A percentile compares a stretch with the other conserved stretches of the same genome.
These are phyloP conservation scores for Pseudozyma hubeiensis DNA, from an alignment of 1,284 basidiomycete species.

Conservation along the genomic window DNA sequence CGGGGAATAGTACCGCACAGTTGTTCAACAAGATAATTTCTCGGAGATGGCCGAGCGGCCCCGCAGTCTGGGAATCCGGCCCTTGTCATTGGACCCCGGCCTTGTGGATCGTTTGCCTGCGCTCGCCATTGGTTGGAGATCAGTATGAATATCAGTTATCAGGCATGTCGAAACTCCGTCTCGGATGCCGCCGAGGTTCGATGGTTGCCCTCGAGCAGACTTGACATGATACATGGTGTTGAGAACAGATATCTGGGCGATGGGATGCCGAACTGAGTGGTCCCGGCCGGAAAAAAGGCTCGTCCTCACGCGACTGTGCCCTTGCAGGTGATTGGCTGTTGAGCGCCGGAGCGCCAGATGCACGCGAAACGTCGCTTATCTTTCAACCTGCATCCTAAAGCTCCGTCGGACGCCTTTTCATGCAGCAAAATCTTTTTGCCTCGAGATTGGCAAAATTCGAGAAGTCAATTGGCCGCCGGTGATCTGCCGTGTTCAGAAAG, in stretches of 20 bases:
- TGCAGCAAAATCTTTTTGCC: neutral
- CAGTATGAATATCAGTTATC: neutral
- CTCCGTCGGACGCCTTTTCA: no score
- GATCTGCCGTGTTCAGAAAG: neutral
- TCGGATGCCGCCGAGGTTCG: neutral
- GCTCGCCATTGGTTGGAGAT: neutral
- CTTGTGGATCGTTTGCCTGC: no score
- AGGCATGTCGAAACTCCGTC: neutral
- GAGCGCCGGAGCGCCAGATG: neutral
- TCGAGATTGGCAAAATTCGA: neutral
- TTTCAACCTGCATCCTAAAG: no score
- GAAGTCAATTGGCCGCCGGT: neutral
- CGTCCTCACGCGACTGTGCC: neutral
- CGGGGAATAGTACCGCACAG: no score
- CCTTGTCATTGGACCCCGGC: slow-evolving; percentile 16
- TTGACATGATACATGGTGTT: no score
- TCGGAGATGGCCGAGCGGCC: slow-evolving; percentile 41
- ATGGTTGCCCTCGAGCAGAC: neutral
- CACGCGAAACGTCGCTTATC: no score
- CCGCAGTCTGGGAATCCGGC: neutral
- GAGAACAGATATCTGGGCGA: no score
- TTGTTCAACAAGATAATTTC: slow-evolving; percentile 13
- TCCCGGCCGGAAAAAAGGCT: no score
- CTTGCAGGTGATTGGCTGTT: neutral
- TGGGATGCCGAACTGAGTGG: no score